phyloP scores from a whole-genome alignment of 2,329 filamentous ascomycete species.

The Neofusicoccum umdonicola region DNA sequence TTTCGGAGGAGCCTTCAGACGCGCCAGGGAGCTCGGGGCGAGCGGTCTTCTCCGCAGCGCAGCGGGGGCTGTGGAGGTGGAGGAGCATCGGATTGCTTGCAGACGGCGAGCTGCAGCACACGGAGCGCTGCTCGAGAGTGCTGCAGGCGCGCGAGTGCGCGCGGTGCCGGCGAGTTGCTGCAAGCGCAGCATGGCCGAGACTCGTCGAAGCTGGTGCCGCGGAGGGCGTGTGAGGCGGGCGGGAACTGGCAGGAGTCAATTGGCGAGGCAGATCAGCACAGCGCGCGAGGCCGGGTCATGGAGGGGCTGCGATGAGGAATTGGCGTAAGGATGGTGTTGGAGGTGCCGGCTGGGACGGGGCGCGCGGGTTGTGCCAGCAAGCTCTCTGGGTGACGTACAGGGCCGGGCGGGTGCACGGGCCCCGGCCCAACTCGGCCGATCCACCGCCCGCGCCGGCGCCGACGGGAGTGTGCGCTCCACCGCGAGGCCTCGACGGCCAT shows the following conservation, averaged over 20 bases:
- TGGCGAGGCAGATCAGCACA: neutral
- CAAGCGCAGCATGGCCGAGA: slow-evolving; percentile 17
- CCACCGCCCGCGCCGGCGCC: slow-evolving; percentile 4
- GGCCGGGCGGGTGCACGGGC: neutral
- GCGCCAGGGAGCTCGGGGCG: neutral
- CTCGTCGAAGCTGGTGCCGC: neutral
- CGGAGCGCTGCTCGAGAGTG: neutral
- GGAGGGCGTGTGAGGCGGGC: neutral
- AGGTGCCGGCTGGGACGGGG: neutral
- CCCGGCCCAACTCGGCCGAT: slow-evolving; percentile 8
- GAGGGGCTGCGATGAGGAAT: neutral
- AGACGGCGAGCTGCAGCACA: neutral
- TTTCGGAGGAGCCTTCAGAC: neutral
- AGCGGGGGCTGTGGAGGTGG: neutral
- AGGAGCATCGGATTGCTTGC: neutral
- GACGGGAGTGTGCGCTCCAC: neutral
- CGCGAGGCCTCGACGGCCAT: neutral
- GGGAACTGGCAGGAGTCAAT: neutral
- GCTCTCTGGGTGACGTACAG: slow-evolving; percentile 7
- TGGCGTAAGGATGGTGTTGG: neutral
- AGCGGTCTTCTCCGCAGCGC: slow-evolving; percentile 5
- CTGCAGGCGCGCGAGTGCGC: neutral
- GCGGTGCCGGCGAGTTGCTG: slow-evolving; percentile 12
- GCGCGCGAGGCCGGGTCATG: slow-evolving; percentile 1
- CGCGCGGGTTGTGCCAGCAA: neutral